phyloP scores from a whole-genome alignment of 345 rosid genomes.

The Pseudoturritis turrita region DNA sequence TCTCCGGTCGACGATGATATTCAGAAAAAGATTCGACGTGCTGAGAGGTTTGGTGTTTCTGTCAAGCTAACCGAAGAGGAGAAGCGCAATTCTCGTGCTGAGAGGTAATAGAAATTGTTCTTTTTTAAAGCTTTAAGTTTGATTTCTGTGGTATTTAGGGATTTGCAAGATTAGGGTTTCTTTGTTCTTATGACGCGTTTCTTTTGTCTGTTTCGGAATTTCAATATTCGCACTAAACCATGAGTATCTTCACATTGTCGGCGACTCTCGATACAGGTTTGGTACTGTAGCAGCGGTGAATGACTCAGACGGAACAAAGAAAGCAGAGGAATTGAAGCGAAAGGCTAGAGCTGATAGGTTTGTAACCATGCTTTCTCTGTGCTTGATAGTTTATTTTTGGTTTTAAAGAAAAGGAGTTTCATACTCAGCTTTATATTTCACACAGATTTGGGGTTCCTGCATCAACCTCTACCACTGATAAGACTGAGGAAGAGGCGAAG shows the following conservation, averaged over 20 bases:
- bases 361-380: background rate
- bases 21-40: constrained; percentile 86
- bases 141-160: background rate
- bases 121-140: background rate
- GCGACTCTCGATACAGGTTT: constrained; percentile 46
- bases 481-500: constrained; percentile 60
- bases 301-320: constrained; percentile 45
- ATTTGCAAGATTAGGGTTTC: constrained; percentile 23
- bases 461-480: constrained; percentile 29
- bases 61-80: constrained; percentile 80
- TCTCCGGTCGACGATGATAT: constrained; percentile 39
- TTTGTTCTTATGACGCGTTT: background rate
- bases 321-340: constrained; percentile 77
- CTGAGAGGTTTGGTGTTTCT: constrained; percentile 84
- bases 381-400: background rate
- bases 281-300: constrained; percentile 43
- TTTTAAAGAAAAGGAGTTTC: background rate
- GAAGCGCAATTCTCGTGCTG: constrained; percentile 92
- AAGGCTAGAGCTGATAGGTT: constrained; percentile 97
- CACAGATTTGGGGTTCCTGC: constrained; percentile 67
- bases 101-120: constrained; percentile 41
- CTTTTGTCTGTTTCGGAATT: background rate
- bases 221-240: background rate
- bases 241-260: background rate
- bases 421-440: background rate